Base-by-base conservation (phyloP, 352 stramenopile species). In the Globisporangium abappressorium region DNA sequence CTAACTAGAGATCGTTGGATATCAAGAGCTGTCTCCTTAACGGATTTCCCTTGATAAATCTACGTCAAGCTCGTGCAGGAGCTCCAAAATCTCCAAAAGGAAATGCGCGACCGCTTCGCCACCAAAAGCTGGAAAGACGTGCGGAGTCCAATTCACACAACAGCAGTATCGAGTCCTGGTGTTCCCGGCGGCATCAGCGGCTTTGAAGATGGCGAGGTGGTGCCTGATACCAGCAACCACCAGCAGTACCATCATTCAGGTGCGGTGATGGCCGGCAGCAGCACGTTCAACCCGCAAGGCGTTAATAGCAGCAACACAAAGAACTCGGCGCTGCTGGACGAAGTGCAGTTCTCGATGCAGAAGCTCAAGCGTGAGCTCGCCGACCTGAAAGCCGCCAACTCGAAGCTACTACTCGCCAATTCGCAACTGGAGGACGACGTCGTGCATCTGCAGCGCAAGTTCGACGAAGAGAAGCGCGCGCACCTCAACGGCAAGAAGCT, bases 371-470 rank as follows among this genome's bases (percentile, higher is more conserved):
- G 86, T 14, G 86, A 94, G 65, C 59, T 92, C 24, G 63, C 67
- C 0, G 86, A 93, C 20, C 62, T 92, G 1, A 89, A 90, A 71
- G 75, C 68, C 9, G 65, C 73, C 24, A 89, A 91, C 53, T 74
- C 80, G 24, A 91, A 91, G 60, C 70, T 92, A 5, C 59, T 70
- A 57, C 72, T 92, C 20, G 65, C 82, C 6, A 90, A 91, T 59
- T 88, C 84, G n/a, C 86, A 94, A 56, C 68, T 91, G 3, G 84
- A 92, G 67, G 86, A 94, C 61, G 85, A 92, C 55, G 26, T 89
- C 9, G 69, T 71, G 34, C 80, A 93, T n/a, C 22, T 92, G 22
- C 81, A 90, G 75, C 67, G 62, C 36, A 79, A 89, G 65, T 93
- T 85, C 60, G 86, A 93, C 3, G 78, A 91, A 22, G 81, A 90